Percentiles rank a stretch among this genome's conserved stretches.
phyloP scores from a whole-genome alignment of 2,329 filamentous ascomycete genomes.

The Colletotrichum melonis region DNA sequence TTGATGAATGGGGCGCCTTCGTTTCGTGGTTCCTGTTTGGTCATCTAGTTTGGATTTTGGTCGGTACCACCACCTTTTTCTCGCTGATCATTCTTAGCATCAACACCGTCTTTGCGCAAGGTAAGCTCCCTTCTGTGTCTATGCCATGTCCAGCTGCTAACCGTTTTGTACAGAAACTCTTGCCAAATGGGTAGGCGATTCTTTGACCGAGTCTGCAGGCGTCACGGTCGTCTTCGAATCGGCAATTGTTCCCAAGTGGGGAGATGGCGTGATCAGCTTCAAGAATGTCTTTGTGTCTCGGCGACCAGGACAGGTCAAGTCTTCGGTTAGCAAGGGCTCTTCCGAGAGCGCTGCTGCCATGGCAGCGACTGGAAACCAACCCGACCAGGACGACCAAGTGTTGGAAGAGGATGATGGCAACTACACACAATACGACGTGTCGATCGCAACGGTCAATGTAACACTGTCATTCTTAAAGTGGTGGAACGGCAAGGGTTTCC shows the following conservation, averaged over 20 bases:
- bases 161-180: constrained; percentile 75
- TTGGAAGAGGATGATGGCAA: constrained; percentile 86
- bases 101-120: constrained; percentile 96
- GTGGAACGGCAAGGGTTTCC: constrained; percentile 95
- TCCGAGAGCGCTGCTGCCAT: constrained; percentile 85
- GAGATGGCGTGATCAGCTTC: constrained; percentile 94
- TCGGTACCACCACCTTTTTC: constrained; percentile 97
- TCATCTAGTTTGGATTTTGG: constrained; percentile 93
- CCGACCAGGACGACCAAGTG: constrained; percentile 55
- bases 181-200: constrained; percentile 93
- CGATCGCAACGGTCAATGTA: constrained; percentile 94
- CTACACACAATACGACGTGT: constrained; percentile 97
- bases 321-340: constrained; percentile 92
- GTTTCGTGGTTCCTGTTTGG: constrained; percentile 94
- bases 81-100: constrained; percentile 90
- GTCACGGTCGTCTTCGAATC: constrained; percentile 97
- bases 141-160: constrained; percentile 31
- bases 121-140: constrained; percentile 54
- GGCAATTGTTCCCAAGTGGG: constrained; percentile 96
- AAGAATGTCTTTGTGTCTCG: constrained; percentile 96
- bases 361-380: constrained; percentile 77
- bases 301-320: constrained; percentile 82
- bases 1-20: constrained; percentile 95
- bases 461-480: constrained; percentile 98
- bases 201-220: constrained; percentile 92